Percentiles rank a stretch among this genome's conserved stretches.
Evolutionary conservation across 2,329 filamentous ascomycete genomes (phyloP).

Genomic region (Parafenestella ontariensis): DNA sequence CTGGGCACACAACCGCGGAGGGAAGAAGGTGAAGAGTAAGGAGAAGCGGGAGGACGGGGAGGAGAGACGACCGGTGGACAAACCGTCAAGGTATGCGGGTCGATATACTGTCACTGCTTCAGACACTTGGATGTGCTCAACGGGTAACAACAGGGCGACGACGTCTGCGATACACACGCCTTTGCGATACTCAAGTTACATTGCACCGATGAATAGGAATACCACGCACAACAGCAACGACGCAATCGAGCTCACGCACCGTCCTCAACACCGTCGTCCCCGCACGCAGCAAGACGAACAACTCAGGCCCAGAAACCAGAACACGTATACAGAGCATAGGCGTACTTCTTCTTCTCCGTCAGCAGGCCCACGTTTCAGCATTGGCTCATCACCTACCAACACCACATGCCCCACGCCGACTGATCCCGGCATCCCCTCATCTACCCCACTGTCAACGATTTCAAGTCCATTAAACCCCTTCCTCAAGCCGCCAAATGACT

Average conservation of each 20-base stretch:
- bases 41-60: not conserved
- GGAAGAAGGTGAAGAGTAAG: not conserved
- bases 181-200: not conserved
- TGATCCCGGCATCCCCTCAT: not conserved
- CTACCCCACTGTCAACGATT: not conserved
- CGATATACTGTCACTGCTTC: not conserved
- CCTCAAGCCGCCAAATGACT: constrained; percentile 1
- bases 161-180: not conserved
- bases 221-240: not conserved
- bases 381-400: not conserved
- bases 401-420: not conserved
- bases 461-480: constrained; percentile 3
- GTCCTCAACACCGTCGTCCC: not conserved
- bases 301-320: not conserved
- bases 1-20: not conserved
- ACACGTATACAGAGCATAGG: not conserved
- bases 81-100: constrained; percentile 17
- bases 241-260: not conserved
- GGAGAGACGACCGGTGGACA: constrained; percentile 17
- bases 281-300: not conserved
- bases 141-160: not conserved
- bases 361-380: not conserved
- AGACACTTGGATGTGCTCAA: not conserved
- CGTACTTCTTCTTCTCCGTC: not conserved
- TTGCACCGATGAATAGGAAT: not conserved